These are phyloP conservation scores for Plasmodium sp. DNA, from an alignment of 169 alveolate species.

Conservation along the genomic window DNA sequence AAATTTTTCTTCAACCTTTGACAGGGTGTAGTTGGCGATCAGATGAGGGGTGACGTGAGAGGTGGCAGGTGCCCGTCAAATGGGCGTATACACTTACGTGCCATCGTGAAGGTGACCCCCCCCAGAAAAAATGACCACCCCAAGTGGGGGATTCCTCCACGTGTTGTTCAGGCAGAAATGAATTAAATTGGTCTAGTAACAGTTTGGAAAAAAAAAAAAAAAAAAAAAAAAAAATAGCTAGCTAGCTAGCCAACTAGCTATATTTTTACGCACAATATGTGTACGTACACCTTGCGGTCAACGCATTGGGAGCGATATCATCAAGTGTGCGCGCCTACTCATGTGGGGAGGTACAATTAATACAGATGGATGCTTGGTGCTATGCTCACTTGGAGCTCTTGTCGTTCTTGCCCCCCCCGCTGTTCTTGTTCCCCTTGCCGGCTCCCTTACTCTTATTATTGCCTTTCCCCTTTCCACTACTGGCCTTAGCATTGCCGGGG, in stretches of 20 bases:
- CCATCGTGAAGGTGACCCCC: not conserved
- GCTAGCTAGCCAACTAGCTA: too few relatives aligned
- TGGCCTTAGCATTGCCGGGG: not conserved
- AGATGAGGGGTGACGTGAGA: not conserved
- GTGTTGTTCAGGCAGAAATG: not conserved
- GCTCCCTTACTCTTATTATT: not conserved
- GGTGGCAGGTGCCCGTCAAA: not conserved
- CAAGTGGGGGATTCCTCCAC: not conserved
- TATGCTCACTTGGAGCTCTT: not conserved
- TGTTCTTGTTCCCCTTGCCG: not conserved
- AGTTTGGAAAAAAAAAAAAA: not conserved
- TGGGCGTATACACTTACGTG: not conserved
- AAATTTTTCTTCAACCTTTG: conserved; percentile 49
- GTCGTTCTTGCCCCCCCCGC: not conserved
- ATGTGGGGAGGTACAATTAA: not conserved
- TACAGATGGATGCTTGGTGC: not conserved
- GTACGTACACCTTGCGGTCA: not conserved
- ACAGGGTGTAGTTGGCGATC: not conserved
- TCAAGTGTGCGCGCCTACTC: not conserved
- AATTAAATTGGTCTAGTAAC: not conserved
- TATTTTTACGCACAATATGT: not conserved
- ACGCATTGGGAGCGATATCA: not conserved
- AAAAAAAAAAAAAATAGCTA: too few relatives aligned
- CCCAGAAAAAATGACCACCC: not conserved
- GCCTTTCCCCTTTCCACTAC: not conserved